Evolutionary conservation across 192 early-diverging fungal species (phyloP), one percentile per base, ranked within the genome.

Genomic region (Gamsiella multidivaricata): DNA sequence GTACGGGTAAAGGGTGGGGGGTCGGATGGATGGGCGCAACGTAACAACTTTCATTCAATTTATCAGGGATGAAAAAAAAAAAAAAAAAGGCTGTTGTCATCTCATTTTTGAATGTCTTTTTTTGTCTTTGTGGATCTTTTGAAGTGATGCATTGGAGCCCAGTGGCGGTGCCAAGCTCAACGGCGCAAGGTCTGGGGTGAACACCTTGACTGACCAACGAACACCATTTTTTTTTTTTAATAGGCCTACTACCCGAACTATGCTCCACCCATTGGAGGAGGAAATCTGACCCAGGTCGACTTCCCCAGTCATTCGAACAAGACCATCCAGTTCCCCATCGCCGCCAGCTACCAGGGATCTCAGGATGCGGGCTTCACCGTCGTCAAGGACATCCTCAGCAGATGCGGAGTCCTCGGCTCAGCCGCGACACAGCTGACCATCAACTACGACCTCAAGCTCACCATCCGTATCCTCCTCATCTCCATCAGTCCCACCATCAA

Each of bases 191-290:
- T n/a, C n/a, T n/a, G n/a, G n/a, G n/a, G n/a, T n/a, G n/a, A n/a
- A n/a, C n/a, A n/a, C n/a, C n/a, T n/a, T n/a, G n/a, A n/a, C n/a
- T n/a, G n/a, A n/a, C n/a, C n/a, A n/a, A n/a, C n/a, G n/a, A n/a
- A n/a, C n/a, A n/a, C n/a, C n/a, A n/a, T n/a, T n/a, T n/a, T n/a
- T n/a, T n/a, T n/a, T n/a, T n/a, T n/a, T n/a, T n/a, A n/a, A n/a
- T 83, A 88, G 87, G 85, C 82, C 28, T 88, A 80, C 62, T 86
- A 88, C 63, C 85, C 87, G 32, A 43, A 59, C 18, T 80, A 71
- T 37, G 46, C 60, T 5, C 59, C 65, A 10, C 59, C 81, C 17
- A 80, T 88, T 28, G 87, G 87, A 32, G 81, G 82, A 23, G 87
- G 85, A 18, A 56, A 62, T 11, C 10, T 85, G 29, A 63, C 58